Conservation (phyloP, 768 basidiomycete genomes). For the Amanita pseudoporphyria region DNA sequence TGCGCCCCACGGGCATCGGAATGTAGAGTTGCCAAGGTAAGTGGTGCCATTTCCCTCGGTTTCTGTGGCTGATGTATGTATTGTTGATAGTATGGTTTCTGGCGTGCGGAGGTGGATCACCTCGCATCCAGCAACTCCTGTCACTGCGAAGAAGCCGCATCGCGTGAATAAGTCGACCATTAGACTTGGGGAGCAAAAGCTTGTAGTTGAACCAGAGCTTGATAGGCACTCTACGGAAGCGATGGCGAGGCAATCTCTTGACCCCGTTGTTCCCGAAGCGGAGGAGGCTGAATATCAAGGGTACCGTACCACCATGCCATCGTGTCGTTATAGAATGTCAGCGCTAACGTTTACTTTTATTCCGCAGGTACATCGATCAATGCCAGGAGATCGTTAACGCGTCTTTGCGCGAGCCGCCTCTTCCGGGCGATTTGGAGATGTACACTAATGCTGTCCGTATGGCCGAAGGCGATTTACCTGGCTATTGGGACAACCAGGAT, state of each 20-base stretch:
- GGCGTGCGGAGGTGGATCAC: slow-evolving; percentile 76
- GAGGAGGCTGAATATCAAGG: slow-evolving; percentile 70
- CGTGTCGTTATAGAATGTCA: neutral
- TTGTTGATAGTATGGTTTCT: slow-evolving; percentile 50
- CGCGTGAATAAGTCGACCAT: slow-evolving; percentile 24
- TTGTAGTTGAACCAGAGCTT: slow-evolving; percentile 19
- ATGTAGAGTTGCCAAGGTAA: slow-evolving; percentile 25
- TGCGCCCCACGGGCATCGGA: slow-evolving; percentile 40
- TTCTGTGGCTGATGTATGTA: neutral
- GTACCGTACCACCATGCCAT: too few species aligned
- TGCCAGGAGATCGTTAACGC: slow-evolving; percentile 33
- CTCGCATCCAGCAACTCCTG: slow-evolving; percentile 31
- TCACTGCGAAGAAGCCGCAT: slow-evolving; percentile 25
- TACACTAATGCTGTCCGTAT: slow-evolving; percentile 45
- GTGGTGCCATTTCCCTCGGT: neutral
- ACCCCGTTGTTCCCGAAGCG: slow-evolving; percentile 52
- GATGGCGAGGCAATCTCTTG: slow-evolving; percentile 46
- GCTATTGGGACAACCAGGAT: slow-evolving; percentile 19
- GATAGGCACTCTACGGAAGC: slow-evolving; percentile 46
- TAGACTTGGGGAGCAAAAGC: slow-evolving; percentile 27
- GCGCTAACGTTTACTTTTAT: neutral
- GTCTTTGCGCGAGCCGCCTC: slow-evolving; percentile 43
- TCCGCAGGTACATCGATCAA: slow-evolving; percentile 61
- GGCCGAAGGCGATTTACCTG: slow-evolving; percentile 28
- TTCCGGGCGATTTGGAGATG: slow-evolving; percentile 27